These are phyloP conservation scores for Aspergillus steynii DNA, from an alignment of 495 filamentous ascomycete species.

Conservation along the genomic window DNA sequence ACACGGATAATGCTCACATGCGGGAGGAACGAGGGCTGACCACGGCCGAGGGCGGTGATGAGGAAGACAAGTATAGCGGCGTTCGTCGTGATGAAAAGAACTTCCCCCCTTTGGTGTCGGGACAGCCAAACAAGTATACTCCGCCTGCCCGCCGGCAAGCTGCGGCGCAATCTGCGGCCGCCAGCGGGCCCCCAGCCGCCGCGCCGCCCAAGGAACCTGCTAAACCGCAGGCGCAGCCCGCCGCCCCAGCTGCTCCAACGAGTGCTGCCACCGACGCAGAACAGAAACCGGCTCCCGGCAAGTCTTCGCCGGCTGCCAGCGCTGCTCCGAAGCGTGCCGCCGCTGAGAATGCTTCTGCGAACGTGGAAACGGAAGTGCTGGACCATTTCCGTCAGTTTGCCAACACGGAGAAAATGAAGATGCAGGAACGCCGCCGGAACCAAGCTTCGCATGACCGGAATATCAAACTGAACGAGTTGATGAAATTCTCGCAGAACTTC, in stretches of 20 bases:
- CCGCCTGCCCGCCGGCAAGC: constrained; percentile 83
- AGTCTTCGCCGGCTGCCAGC: constrained; percentile 23
- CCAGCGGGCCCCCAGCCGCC: constrained; percentile 17
- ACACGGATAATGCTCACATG: constrained; percentile 72
- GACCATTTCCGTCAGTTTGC: constrained; percentile 83
- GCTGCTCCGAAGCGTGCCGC: constrained; percentile 27
- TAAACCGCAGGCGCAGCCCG: constrained; percentile 37
- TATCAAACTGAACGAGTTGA: constrained; percentile 87
- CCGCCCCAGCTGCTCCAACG: constrained; percentile 17
- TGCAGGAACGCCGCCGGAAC: constrained; percentile 70
- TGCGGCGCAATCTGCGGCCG: constrained; percentile 64
- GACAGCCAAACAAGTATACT: constrained; percentile 77
- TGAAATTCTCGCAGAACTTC: constrained; percentile 92
- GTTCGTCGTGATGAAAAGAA: constrained; percentile 71
- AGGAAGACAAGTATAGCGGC: constrained; percentile 94
- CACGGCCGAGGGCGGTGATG: constrained; percentile 69
- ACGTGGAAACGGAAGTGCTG: constrained; percentile 75
- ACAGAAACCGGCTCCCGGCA: constrained; percentile 34
- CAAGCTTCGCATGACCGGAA: constrained; percentile 72
- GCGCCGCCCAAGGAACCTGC: constrained; percentile 29
- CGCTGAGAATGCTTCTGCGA: constrained; percentile 66
- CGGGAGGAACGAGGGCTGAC: constrained; percentile 84
- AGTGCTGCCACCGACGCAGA: constrained; percentile 30
- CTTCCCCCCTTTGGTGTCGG: constrained; percentile 65
- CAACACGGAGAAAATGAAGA: constrained; percentile 69